phyloP scores from a whole-genome alignment of 345 rosid species.

The Trapa incisa region DNA sequence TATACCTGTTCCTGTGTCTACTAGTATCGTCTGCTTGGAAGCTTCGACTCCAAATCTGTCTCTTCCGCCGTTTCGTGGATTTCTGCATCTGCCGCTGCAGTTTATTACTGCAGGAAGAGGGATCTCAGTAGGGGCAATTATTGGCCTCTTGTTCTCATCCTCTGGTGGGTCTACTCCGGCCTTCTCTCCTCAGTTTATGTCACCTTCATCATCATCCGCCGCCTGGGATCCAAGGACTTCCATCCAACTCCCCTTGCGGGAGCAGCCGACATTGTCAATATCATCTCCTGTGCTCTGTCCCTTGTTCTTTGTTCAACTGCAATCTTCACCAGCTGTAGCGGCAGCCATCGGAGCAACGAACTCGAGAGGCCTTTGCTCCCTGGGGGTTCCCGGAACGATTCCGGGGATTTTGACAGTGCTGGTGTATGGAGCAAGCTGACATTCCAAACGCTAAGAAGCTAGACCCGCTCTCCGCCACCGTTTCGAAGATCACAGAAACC shows the following conservation, averaged over 20 bases:
- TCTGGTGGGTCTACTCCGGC: constrained; percentile 42
- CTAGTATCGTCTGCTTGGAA: constrained; percentile 15
- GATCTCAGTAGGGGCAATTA: constrained; percentile 2
- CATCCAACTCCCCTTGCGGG: constrained; percentile 17
- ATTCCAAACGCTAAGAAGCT: constrained; percentile 46
- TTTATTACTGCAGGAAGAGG: constrained; percentile 8
- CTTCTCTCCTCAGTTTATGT: constrained; percentile 16
- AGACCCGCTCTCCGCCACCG: not conserved
- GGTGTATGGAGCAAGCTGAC: constrained; percentile 38
- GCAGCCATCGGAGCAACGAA: constrained; percentile 11
- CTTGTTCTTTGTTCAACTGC: constrained; percentile 15
- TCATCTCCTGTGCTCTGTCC: too few species aligned
- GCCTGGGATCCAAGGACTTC: constrained; percentile 9
- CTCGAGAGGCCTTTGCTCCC: constrained; percentile 25
- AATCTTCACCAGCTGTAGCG: not conserved
- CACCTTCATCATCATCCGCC: not conserved
- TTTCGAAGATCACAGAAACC: not conserved
- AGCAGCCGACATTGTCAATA: constrained; percentile 3
- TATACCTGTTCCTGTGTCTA: constrained; percentile 25
- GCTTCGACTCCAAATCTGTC: constrained; percentile 10
- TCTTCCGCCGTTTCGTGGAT: constrained; percentile 27
- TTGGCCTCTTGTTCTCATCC: constrained; percentile 37
- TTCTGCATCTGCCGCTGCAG: constrained; percentile 20
- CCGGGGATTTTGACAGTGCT: constrained; percentile 16
- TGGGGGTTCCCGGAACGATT: constrained; percentile 11